Evolutionary conservation across 1,284 basidiomycete genomes (phyloP), one percentile per base, ranked within the genome.

Genomic region (Cutaneotrichosporon sp.): DNA sequence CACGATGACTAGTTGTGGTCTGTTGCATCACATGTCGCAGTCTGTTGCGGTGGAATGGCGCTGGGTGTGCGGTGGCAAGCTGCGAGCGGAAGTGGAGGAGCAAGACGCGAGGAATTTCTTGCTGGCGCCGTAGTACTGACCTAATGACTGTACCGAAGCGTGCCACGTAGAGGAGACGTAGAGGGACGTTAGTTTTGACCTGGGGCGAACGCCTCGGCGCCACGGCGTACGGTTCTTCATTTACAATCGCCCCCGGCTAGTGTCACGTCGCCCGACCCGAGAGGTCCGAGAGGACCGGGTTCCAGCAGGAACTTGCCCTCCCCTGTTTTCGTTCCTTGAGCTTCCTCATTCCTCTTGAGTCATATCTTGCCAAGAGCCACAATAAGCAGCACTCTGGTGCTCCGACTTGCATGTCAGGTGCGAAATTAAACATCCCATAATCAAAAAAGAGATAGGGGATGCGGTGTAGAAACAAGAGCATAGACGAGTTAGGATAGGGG

Each of bases 1-100:
- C 42, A 47, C 56, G 56, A 59, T 49, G 49, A 34, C 58, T 60
- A 52, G 58, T 58, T 59, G 62, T 63, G 50, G 57, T 56, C 42
- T 56, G 34, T 64, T 56, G 57, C 56, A 58, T 63, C 50, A 50
- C 49, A 40, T 38, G 47, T 49, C 22, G 42, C 31, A 30, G 26
- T 52, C 50, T 22, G n/a, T 21, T 49, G 47, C n/a, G 9, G 26
- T 26, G 26, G 26, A 26, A 26, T 26, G 26, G 3, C 26, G 26
- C 4, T 21, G n/a, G n/a, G n/a, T 14, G 16, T 18, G n/a, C 2
- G 22, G 47, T 22, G 21, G n/a, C 22, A 8, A 26, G 47, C n/a
- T 26, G 22, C 21, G 7, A 26, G 47, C 47, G 10, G 21, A n/a
- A 22, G 32, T n/a, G 40, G 40, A 42, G 40, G 40, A 42, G 40